Percentiles rank a stretch among this genome's conserved stretches.
Evolutionary conservation across 176 grass and related monocot genomes (phyloP).

Genomic region (Aegilops sharonensis): DNA sequence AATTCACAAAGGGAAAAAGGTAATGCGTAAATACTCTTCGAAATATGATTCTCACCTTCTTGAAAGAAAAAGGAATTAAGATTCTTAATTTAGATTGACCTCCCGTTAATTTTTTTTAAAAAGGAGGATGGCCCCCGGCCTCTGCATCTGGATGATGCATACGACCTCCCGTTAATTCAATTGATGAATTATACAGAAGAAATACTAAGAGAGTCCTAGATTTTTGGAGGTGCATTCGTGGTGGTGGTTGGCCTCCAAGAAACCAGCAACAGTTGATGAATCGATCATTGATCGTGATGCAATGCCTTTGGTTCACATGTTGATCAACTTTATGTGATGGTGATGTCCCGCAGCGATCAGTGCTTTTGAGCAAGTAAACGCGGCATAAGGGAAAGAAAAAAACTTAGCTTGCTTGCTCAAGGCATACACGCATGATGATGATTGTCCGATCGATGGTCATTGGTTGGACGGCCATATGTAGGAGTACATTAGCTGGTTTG

Average conservation of each 20-base stretch:
- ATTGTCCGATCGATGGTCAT: background rate
- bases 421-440: background rate
- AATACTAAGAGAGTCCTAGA: background rate
- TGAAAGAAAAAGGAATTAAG: too few species aligned
- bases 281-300: background rate
- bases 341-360: background rate
- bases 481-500: background rate
- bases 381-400: background rate
- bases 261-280: background rate
- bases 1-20: too few species aligned
- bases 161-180: background rate
- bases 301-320: constrained; percentile 28
- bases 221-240: background rate
- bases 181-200: background rate
- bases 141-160: too few species aligned
- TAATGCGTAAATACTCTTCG: too few species aligned
- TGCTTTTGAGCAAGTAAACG: background rate
- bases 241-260: constrained; percentile 38
- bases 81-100: background rate
- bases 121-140: too few species aligned
- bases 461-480: background rate
- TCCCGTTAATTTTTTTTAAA: background rate
- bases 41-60: background rate
- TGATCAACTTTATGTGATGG: constrained; percentile 30
- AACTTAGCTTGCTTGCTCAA: constrained; percentile 1